phyloP scores from a whole-genome alignment of 768 basidiomycete species.

The Cubamyces sp. region DNA sequence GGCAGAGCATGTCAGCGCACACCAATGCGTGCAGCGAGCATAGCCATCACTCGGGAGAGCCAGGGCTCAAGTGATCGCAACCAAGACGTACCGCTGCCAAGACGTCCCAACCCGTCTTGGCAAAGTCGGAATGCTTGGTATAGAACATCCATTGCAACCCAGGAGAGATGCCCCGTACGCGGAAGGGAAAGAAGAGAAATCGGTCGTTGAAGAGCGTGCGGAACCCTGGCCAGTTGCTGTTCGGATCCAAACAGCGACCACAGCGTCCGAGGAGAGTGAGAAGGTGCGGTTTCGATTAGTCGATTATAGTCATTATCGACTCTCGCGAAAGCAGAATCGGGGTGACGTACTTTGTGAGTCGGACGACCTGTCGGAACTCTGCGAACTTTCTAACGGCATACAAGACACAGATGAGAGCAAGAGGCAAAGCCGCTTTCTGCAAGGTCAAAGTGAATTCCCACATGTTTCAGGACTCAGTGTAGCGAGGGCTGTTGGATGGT shows the following conservation, averaged over 20 bases:
- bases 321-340: background rate
- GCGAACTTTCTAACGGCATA: slow-evolving; percentile 20
- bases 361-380: slow-evolving; percentile 26
- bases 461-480: too few species aligned
- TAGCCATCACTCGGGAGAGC: background rate
- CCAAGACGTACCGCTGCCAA: slow-evolving; percentile 27
- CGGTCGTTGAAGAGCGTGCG: slow-evolving; percentile 24
- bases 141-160: slow-evolving; percentile 28
- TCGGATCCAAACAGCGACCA: too few species aligned
- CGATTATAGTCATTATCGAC: background rate
- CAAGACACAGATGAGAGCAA: slow-evolving; percentile 19
- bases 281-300: too few species aligned
- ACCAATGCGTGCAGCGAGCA: background rate
- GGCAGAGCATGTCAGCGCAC: background rate
- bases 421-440: slow-evolving; percentile 10
- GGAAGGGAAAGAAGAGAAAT: slow-evolving; percentile 26
- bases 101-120: slow-evolving; percentile 29
- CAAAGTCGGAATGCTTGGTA: slow-evolving; percentile 32
- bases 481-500: too few species aligned
- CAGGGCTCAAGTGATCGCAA: too few species aligned
- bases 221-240: slow-evolving; percentile 27
- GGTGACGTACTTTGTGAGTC: slow-evolving; percentile 25
- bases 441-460: too few species aligned
- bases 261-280: background rate
- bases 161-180: slow-evolving; percentile 26